phyloP scores from a whole-genome alignment of 1,284 basidiomycete species.

The Sporisorium reilianum region DNA sequence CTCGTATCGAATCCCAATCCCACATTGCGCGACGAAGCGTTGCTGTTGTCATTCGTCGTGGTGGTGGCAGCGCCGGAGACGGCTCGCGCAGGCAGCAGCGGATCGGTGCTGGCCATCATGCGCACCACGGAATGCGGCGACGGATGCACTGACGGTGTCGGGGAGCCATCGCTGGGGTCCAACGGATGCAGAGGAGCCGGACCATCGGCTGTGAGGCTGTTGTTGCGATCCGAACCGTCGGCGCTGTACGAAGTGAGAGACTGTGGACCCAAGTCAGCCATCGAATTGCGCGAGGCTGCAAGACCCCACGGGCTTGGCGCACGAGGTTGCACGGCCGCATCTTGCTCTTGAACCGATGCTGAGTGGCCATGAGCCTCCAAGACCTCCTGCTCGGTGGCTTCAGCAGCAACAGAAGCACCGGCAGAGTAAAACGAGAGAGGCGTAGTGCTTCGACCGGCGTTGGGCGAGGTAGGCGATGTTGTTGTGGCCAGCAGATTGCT shows the following conservation, averaged over 20 bases:
- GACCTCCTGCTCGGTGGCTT: conserved; percentile 13
- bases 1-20: conserved; percentile 18
- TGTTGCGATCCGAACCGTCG: neutral
- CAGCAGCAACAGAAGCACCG: neutral
- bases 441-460: conserved; percentile 23
- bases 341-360: conserved; percentile 9
- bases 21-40: neutral
- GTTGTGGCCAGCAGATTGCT: conserved; percentile 22
- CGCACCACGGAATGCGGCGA: conserved; percentile 36
- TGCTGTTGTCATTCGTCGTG: neutral
- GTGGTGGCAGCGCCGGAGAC: conserved; percentile 6
- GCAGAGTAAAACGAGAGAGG: conserved; percentile 32
- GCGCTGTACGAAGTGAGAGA: neutral
- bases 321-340: neutral
- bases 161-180: conserved; percentile 21
- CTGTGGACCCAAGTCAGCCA: conserved; percentile 11
- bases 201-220: neutral
- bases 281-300: conserved; percentile 7
- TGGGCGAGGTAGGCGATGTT: neutral
- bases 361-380: conserved; percentile 9
- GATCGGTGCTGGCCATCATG: conserved; percentile 45
- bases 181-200: conserved; percentile 7
- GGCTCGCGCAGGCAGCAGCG: conserved; percentile 25
- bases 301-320: conserved; percentile 35
- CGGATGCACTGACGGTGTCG: conserved; percentile 16